Evolutionary conservation across 208 protist genomes (phyloP).

Genomic region (Naegleria fowleri): DNA sequence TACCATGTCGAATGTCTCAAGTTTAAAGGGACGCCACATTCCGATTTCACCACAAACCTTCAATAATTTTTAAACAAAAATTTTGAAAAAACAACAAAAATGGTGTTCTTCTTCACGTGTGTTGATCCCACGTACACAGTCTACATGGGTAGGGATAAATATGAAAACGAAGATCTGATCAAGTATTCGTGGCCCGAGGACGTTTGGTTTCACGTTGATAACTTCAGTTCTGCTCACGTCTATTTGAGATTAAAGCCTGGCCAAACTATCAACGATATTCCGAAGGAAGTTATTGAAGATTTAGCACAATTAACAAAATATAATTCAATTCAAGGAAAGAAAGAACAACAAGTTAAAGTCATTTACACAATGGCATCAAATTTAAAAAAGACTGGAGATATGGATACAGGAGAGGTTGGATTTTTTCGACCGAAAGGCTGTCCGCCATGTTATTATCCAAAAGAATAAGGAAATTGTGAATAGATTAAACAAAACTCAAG

Average conservation of each 20-base stretch:
- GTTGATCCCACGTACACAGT: constrained; percentile 72
- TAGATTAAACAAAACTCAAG: constrained; percentile 80
- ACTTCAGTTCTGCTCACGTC: constrained; percentile 92
- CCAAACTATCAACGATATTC: constrained; percentile 79
- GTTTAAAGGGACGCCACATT: too few species aligned
- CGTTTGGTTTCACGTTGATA: constrained; percentile 97
- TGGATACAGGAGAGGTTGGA: constrained; percentile 88
- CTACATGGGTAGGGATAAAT: constrained; percentile 97
- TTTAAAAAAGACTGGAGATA: constrained; percentile 88
- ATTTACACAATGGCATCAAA: constrained; percentile 96
- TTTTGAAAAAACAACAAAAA: constrained; percentile 35
- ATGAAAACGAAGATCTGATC: constrained; percentile 97
- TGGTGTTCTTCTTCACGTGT: constrained; percentile 85
- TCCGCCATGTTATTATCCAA: constrained; percentile 65
- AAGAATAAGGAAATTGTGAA: constrained; percentile 79
- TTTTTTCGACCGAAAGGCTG: constrained; percentile 78
- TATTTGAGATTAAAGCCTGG: constrained; percentile 76
- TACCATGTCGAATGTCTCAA: too few species aligned
- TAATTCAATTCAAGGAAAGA: constrained; percentile 92
- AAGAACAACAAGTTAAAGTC: constrained; percentile 75
- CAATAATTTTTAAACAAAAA: background rate
- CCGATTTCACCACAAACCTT: too few species aligned
- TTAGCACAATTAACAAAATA: constrained; percentile 91
- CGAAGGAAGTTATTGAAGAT: constrained; percentile 85
- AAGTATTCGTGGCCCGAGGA: constrained; percentile 91